These are phyloP conservation scores for Scedosporium dehoogii DNA, from an alignment of 2,329 filamentous ascomycete species.

Conservation along the genomic window DNA sequence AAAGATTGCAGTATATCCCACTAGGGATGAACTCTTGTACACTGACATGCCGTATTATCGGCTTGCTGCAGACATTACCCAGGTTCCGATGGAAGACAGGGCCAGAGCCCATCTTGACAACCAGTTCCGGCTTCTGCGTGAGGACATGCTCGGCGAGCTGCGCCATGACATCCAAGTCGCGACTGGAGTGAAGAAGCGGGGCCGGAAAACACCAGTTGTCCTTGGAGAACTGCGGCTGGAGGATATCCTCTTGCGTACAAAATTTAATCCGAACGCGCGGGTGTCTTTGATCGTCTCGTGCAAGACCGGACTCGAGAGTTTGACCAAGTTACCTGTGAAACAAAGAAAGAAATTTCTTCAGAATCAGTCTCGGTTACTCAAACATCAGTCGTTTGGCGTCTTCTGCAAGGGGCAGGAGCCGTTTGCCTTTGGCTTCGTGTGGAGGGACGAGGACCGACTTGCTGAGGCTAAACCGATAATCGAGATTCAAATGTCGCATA, in stretches of 20 bases:
- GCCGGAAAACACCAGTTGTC: conserved; percentile 20
- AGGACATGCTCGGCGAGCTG: conserved; percentile 61
- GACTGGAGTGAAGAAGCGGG: conserved; percentile 9
- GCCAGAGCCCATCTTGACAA: conserved; percentile 51
- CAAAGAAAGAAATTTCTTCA: conserved; percentile 34
- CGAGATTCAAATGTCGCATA: conserved; percentile 39
- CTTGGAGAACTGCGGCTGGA: conserved; percentile 28
- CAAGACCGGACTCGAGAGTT: conserved; percentile 32
- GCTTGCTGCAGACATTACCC: conserved; percentile 26
- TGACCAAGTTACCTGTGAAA: conserved; percentile 19
- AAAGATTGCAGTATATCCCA: conserved; percentile 54
- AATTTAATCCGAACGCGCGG: conserved; percentile 6
- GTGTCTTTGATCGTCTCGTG: conserved; percentile 19
- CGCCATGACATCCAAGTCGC: conserved; percentile 41
- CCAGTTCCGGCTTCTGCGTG: conserved; percentile 60
- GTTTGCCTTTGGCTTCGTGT: conserved; percentile 49
- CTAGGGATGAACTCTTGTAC: conserved; percentile 51
- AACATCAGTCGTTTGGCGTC: conserved; percentile 52
- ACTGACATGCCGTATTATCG: conserved; percentile 44
- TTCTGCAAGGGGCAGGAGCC: conserved; percentile 41
- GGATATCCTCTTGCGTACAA: conserved; percentile 25
- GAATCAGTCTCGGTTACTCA: conserved; percentile 39
- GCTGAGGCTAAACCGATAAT: conserved; percentile 32
- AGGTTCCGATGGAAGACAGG: conserved; percentile 25
- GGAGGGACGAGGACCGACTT: conserved; percentile 40